Base-by-base conservation (phyloP, 2,329 filamentous ascomycete species). In the Exophiala dermatitidis region DNA sequence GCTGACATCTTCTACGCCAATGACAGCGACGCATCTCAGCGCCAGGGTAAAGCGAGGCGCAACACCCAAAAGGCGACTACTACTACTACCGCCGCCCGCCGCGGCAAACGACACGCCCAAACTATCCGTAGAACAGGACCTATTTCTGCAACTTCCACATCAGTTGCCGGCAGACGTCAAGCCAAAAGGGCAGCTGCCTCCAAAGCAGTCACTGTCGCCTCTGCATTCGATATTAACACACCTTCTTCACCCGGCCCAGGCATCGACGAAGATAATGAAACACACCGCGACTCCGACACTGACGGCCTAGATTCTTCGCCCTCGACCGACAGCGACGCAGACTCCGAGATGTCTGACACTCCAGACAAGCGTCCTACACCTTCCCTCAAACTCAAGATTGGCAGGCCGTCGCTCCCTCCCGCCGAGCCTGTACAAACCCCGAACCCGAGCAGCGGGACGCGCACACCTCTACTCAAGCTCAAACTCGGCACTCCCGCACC, bases 371-470 rank as follows among this genome's bases (percentile, higher is more conserved):
- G 38, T 26, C 4, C 9, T 41, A 10, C 38, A 26, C 62, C 62
- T 3, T 51, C 59, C 19, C 52, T 67, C 8, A 67, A 64, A 54
- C 56, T 67, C 47, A 66, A 64, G 41, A 57, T 65, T 31, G 57
- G 58, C 28, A 62, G 53, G 12, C 52, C 54, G 28, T 31, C 49
- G 2, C 40, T 44, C 3, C 43, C 60, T 43, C 56, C 53, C 48
- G 52, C 60, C 19, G 46, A 51, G 10, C 34, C 51, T 46, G 48
- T 50, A 34, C 56, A 58, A 38, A 62, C 59, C 8, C 60, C 60
- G 1, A 12, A 29, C 31, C 48, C 58, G 30, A 48, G 53, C 33
- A 57, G 53, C 30, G 54, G 52, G 5, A 44, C 49, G 9, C 54
- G 59, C 6, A 61, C 60, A 7, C 60, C 60, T 3, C 58, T 54